Conservation (phyloP, 768 basidiomycete genomes). For the Kwoniella bestiolae region DNA sequence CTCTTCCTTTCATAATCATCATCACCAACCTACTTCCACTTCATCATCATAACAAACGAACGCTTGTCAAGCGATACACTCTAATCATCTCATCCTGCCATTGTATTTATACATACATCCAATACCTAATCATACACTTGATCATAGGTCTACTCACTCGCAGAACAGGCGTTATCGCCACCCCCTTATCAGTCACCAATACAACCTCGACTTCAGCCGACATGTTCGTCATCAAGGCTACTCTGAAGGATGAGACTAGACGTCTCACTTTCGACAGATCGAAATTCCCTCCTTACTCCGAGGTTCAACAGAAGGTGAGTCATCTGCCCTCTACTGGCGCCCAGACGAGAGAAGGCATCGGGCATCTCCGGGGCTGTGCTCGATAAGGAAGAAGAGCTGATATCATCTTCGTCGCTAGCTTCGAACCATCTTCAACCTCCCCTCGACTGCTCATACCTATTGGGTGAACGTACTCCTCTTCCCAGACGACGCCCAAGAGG, state of each 20-base stretch:
- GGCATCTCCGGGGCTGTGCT: slow-evolving; percentile 7
- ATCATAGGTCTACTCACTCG: too few species aligned
- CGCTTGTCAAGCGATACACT: too few species aligned
- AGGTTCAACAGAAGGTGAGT: slow-evolving; percentile 52
- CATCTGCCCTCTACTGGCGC: background rate
- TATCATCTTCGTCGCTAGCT: slow-evolving; percentile 29
- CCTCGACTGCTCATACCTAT: slow-evolving; percentile 47
- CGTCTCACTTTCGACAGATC: slow-evolving; percentile 43
- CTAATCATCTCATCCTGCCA: too few species aligned
- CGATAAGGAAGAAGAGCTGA: background rate
- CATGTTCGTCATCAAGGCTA: slow-evolving; percentile 54
- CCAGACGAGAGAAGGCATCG: background rate
- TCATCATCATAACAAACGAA: too few species aligned
- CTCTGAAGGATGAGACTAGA: slow-evolving; percentile 53
- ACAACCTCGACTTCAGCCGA: background rate
- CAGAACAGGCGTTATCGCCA: slow-evolving; percentile 18
- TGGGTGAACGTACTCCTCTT: slow-evolving; percentile 53
- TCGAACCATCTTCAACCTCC: slow-evolving; percentile 50
- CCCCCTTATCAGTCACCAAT: background rate
- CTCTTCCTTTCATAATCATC: background rate
- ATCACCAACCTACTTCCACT: background rate
- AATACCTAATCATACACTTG: too few species aligned
- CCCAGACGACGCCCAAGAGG: slow-evolving; percentile 44
- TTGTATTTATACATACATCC: too few species aligned
- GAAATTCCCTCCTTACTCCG: slow-evolving; percentile 45